Conservation (phyloP, 371 early-diverging fungal species). For the Phascolomyces articulosus region DNA sequence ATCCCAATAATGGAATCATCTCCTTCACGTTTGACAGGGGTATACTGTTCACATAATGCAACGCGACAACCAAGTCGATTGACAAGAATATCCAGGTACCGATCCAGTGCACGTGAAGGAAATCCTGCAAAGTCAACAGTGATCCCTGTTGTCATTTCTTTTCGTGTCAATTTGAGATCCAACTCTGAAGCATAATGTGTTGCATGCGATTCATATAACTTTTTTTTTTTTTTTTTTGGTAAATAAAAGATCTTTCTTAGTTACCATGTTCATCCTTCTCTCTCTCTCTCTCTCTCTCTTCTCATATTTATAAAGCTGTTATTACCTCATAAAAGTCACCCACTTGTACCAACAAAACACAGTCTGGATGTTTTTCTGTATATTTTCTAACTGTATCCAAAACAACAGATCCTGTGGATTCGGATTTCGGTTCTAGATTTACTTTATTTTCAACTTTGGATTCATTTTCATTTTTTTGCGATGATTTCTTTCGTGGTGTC, state of each 20-base stretch:
- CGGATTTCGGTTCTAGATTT: constrained; percentile 16
- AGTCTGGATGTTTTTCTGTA: constrained; percentile 71
- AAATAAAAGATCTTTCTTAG: no score
- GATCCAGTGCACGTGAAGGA: constrained; percentile 68
- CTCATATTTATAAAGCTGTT: not conserved
- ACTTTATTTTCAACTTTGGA: not conserved
- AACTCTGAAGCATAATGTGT: constrained; percentile 66
- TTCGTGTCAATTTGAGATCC: constrained; percentile 69
- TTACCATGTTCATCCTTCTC: no score
- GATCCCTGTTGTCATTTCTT: constrained; percentile 44
- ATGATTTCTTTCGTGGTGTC: not conserved
- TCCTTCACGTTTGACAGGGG: constrained; percentile 29
- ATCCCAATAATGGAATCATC: constrained; percentile 47
- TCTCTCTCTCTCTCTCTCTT: not conserved
- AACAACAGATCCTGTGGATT: constrained; percentile 46
- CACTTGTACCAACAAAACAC: constrained; percentile 87
- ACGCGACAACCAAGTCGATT: constrained; percentile 71
- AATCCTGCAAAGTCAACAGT: constrained; percentile 79
- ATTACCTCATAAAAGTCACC: constrained; percentile 93
- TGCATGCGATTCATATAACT: constrained; percentile 84
- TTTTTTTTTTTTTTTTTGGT: not conserved
- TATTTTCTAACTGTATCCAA: constrained; percentile 63
- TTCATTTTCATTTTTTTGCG: not conserved
- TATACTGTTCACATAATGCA: constrained; percentile 87
- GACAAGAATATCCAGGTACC: constrained; percentile 81